Conservation (phyloP, 1,139 yeast species). For the Geotrichum cucujoidarum region DNA sequence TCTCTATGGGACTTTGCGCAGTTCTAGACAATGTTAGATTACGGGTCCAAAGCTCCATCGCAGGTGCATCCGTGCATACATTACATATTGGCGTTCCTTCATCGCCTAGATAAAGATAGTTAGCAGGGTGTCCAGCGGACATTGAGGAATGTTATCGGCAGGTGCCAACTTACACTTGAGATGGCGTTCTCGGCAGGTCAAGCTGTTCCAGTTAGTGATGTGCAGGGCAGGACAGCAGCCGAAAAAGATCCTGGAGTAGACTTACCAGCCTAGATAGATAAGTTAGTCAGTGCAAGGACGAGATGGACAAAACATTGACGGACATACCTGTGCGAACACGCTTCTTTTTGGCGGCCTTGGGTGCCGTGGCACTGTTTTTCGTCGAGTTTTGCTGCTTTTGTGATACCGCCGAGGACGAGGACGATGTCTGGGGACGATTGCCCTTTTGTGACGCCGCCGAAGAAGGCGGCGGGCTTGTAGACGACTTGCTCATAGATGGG, state of each 20-base stretch:
- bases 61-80: slow-evolving; percentile 5
- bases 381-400: neutral
- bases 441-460: neutral
- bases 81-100: slow-evolving; percentile 20
- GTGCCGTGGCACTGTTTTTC: neutral
- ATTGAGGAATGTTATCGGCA: neutral
- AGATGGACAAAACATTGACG: neutral
- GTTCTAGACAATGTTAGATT: slow-evolving; percentile 9
- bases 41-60: neutral
- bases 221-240: too few species aligned
- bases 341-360: slow-evolving; percentile 8
- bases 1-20: slow-evolving; percentile 19
- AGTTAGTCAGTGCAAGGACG: neutral
- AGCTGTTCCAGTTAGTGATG: slow-evolving; percentile 11
- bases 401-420: neutral
- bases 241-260: neutral
- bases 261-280: slow-evolving; percentile 5
- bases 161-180: slow-evolving; percentile 16
- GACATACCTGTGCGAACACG: slow-evolving; percentile 18
- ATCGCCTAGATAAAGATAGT: slow-evolving; percentile 13
- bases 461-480: slow-evolving; percentile 19
- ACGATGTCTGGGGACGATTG: neutral
- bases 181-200: slow-evolving; percentile 22
- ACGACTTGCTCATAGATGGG: slow-evolving; percentile 12
- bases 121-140: neutral